Base-by-base conservation (phyloP, 106 monocot species). In the Dendrobium officinale region DNA sequence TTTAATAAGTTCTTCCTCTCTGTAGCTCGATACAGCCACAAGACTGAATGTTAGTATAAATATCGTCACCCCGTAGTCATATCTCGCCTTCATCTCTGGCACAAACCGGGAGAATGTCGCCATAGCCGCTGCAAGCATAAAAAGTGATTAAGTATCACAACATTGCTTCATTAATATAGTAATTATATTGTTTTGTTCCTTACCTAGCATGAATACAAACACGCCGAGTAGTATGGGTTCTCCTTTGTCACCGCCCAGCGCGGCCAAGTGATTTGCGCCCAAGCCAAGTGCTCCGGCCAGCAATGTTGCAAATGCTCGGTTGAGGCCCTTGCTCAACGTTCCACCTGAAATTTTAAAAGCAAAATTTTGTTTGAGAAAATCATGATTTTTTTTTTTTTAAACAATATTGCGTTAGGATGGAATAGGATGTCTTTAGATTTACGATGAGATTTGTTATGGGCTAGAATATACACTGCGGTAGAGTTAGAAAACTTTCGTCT, bases 1-100 rank as follows among this genome's bases (percentile, higher is more conserved):
- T 40, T 75, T 73, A 10, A 88, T 61, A 20, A 91, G 18, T 45
- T 93, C 85, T 6, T 93, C 91, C 0, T 86, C 84, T 43, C 93
- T 73, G 74, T 86, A 93, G 81, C 93, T 88, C 72, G 93, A 91
- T 61, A 91, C 86, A 9, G 93, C 79, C 43, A 94, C 93, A 3
- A 94, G 81, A 77, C 90, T 92, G 44, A 95, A 92, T 29, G 92
- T 92, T 47, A 92, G 82, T 73, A 92, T 95, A 79, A 95, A 92
- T 55, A 95, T 83, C 13, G 85, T 79, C 75, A 91, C 89, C 2
- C 95, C 95, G 70, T 95, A 95, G 77, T 95, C 95, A 49, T 92
- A 93, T 67, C 81, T 85, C 26, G 86, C 85, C 84, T 89, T 95
- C 37, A 95, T 81, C 78, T 87, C 82, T 19, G 95, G 95, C 68